Base-by-base conservation (phyloP, 2,329 filamentous ascomycete species). In the Lecanicillium sp. region DNA sequence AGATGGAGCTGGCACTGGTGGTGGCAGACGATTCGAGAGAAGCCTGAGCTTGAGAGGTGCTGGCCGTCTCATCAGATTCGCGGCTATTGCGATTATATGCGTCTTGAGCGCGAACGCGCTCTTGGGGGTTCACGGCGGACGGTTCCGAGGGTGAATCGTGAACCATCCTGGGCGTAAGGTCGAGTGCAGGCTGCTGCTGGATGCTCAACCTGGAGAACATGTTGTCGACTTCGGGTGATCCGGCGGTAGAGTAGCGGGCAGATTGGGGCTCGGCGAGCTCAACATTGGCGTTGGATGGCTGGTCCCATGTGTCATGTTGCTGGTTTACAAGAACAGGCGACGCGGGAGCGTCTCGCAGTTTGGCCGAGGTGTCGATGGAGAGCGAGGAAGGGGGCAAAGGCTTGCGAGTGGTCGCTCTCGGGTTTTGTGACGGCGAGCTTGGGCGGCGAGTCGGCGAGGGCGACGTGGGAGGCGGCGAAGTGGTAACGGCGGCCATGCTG, bases 271-370 rank as follows among this genome's bases (percentile, higher is more conserved):
- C 54, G 28, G 52, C 51, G 41, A 56, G 52, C 51, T 76, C 71
- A 42, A 79, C 68, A 46, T 67, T 64, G 20, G 61, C 70, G 48
- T 71, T 70, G 20, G 70, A 71, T 16, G 73, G 67, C 47, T 64
- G 63, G 15, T 63, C 61, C 69, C 69, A 76, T 51, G 70, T 64
- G 30, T 73, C 71, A 17, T 64, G 57, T 35, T 70, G 69, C 40
- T 73, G 68, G 49, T 71, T 75, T 38, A 78, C 65, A 41, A 62
- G 66, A 40, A 75, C 71, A 14, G 76, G 74, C 29, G 75, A 78
- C 19, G 69, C 62, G 20, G 75, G 74, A 13, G 67, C 64, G 36
- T 70, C 65, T 44, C 68, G 66, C 43, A 77, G 59, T 43, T 64
- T 62, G 17, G 70, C 63, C 15, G 64, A 63, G 36, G 62, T 61